These are phyloP conservation scores for Saraca asoca DNA, from an alignment of 331 rosid genomes.

Conservation along the genomic window DNA sequence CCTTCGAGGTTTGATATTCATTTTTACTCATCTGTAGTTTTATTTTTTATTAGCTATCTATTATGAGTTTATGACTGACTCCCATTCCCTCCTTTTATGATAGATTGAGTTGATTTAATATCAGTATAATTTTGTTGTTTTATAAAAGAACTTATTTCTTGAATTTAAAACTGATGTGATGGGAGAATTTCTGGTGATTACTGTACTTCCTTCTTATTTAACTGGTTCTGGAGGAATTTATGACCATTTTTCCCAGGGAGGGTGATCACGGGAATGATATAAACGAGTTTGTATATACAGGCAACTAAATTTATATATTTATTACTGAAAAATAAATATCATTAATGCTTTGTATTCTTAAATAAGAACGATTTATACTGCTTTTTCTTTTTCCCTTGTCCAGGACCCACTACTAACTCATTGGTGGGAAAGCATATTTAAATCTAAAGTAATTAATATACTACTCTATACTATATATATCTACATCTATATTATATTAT, in stretches of 20 bases:
- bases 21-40: slow-evolving; percentile 2
- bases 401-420: slow-evolving; percentile 45
- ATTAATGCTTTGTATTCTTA: slow-evolving; percentile 15
- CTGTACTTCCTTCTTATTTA: slow-evolving; percentile 7
- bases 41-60: slow-evolving; percentile 23
- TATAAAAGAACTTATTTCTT: slow-evolving; percentile 7
- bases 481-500: background rate
- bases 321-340: background rate
- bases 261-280: background rate
- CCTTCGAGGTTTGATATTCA: slow-evolving; percentile 75
- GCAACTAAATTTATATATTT: background rate
- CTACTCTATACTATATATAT: slow-evolving; percentile 1
- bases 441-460: slow-evolving; percentile 43
- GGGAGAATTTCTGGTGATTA: slow-evolving; percentile 7
- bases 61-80: slow-evolving; percentile 4
- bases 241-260: background rate
- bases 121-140: slow-evolving; percentile 9
- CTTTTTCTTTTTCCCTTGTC: slow-evolving; percentile 31
- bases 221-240: slow-evolving; percentile 13
- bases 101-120: slow-evolving; percentile 1
- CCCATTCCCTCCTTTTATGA: background rate
- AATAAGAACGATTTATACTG: slow-evolving; percentile 31
- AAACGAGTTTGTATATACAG: background rate
- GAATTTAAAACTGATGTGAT: background rate
- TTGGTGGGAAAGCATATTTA: slow-evolving; percentile 48